Conservation (phyloP, 1,284 basidiomycete species). For the Marasmius oreades region DNA sequence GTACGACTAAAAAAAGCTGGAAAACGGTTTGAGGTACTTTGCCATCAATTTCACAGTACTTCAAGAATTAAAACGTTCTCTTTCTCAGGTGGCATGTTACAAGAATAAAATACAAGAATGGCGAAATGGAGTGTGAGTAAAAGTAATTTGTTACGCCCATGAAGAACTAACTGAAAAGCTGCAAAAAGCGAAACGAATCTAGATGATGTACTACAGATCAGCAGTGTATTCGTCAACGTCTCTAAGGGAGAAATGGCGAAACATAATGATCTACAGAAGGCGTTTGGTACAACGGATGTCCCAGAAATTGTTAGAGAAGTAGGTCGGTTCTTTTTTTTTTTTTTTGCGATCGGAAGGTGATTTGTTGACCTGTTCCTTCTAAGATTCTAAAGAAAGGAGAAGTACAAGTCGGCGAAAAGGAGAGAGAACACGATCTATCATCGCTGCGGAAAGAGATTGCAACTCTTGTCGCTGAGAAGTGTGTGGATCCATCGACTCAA, state of each 20-base stretch:
- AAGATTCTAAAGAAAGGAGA: conserved; percentile 96
- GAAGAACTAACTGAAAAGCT: background rate
- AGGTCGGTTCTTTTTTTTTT: conserved; percentile 15
- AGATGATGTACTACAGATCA: conserved; percentile 96
- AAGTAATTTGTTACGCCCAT: background rate
- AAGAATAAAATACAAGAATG: conserved; percentile 99
- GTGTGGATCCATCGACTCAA: conserved; percentile 89
- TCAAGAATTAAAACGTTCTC: background rate
- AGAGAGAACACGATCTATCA: conserved; percentile 86
- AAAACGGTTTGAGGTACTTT: conserved; percentile 82
- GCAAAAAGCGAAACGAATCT: conserved; percentile 78
- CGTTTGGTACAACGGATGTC: conserved; percentile 78
- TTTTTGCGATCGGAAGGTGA: background rate
- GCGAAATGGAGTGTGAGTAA: conserved; percentile 81
- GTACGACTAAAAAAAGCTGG: conserved; percentile 96
- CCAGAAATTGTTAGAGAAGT: conserved; percentile 84
- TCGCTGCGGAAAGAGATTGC: conserved; percentile 90
- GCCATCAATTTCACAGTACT: background rate
- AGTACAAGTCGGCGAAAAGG: conserved; percentile 96
- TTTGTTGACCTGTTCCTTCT: background rate
- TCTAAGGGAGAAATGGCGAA: conserved; percentile 95
- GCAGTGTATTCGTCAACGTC: conserved; percentile 94
- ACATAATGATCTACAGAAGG: conserved; percentile 86
- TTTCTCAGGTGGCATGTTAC: conserved; percentile 89
- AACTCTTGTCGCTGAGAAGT: conserved; percentile 91